Base-by-base conservation (phyloP, 345 rosid genomes). In the Salix koriyanagi region DNA sequence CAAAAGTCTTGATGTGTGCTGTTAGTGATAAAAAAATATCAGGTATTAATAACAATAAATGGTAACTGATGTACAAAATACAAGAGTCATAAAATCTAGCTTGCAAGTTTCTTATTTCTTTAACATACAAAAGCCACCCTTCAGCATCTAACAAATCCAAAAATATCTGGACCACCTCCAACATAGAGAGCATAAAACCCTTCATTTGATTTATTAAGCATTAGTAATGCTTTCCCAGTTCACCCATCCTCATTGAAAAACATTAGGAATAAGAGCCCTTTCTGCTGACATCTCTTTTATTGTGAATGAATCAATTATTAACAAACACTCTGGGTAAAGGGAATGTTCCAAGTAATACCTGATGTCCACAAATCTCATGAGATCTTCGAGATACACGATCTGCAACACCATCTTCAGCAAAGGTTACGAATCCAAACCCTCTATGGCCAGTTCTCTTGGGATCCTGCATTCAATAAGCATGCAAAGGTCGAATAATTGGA, bases 361-460 rank as follows among this genome's bases (percentile, higher is more conserved):
- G 94, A 73, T 96, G 99, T 76, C 99, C 99, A 85, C 97, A 92
- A 78, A 94, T 92, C 85, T 96, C 97, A 69, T 94, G 99, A 79
- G 97, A 79, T 80, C 98, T 92, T 69, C 94, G 87, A 42, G 97
- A 81, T 65, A 92, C 98, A 71, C 97, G 97, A 69, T 94, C 98
- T 67, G 99, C 99, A 34, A 91, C 95, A 65, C 95, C 99, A 30
- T 96, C 95, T 67, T 94, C 99, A 16, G 93, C 92, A 81, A 96
- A 96, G 11, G 98, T 94, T 36, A 94, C 98, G 75, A 96, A 94
- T 75, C 98, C 98, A 67, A 94, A 96, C 42, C 99, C 99, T 82
- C 99, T 91, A 75, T 94, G 99, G 39, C 99, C 97, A 81, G 87
- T 80, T 86, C 98, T 88, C 83, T 96, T 94, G 14, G 98, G 98